These are phyloP conservation scores for Cyberlindnera euphorbiae DNA, from an alignment of 805 yeast species.

Conservation along the genomic window DNA sequence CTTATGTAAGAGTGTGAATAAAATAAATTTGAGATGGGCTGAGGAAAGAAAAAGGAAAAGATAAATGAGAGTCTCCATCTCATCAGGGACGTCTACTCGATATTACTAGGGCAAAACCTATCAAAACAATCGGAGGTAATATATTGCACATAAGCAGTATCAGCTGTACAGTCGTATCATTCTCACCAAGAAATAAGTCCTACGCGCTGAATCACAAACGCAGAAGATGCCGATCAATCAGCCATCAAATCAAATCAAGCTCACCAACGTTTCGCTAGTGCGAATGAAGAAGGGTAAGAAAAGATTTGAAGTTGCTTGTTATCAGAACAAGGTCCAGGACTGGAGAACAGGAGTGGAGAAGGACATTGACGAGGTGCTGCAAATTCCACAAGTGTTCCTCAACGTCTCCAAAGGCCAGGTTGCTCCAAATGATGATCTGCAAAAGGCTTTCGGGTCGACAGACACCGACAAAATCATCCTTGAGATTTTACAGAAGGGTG, in stretches of 20 bases:
- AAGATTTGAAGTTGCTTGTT: conserved; percentile 92
- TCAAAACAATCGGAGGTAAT: too few relatives aligned
- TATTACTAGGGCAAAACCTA: too few relatives aligned
- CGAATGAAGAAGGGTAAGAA: conserved; percentile 87
- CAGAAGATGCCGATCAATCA: conserved; percentile 61
- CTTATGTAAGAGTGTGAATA: too few relatives aligned
- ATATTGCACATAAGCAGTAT: too few relatives aligned
- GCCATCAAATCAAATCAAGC: conserved; percentile 81
- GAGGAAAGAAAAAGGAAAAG: not conserved
- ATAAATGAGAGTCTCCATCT: not conserved
- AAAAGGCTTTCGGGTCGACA: conserved; percentile 67
- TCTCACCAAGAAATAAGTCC: too few relatives aligned
- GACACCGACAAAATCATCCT: conserved; percentile 69
- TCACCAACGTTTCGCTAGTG: conserved; percentile 92
- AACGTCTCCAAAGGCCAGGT: conserved; percentile 94
- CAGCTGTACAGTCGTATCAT: too few relatives aligned
- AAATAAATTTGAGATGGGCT: too few relatives aligned
- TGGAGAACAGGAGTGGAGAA: conserved; percentile 86
- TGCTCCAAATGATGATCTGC: conserved; percentile 81
- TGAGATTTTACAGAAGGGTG: conserved; percentile 87
- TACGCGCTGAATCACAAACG: conserved; percentile 1
- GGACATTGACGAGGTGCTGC: conserved; percentile 92
- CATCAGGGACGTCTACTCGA: too few relatives aligned
- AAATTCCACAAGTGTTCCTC: conserved; percentile 88
- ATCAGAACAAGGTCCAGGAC: conserved; percentile 95